Evolutionary conservation across 805 yeast species (phyloP).

Genomic region (Zygotorulaspora chibaensis): DNA sequence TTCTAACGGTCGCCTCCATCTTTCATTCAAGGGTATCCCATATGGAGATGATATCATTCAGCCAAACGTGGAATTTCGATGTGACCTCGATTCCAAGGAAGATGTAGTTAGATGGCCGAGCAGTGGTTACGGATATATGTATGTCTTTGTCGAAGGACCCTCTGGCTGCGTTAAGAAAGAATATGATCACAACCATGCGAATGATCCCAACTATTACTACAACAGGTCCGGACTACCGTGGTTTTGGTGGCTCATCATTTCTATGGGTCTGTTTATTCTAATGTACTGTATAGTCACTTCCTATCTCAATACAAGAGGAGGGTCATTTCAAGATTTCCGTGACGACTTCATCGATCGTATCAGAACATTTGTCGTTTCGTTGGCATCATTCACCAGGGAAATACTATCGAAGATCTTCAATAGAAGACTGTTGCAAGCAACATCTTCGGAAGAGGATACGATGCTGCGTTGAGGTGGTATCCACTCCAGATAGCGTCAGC

Average conservation of each 20-base stretch:
- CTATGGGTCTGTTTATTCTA: not conserved
- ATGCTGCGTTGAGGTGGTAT: conserved; percentile 56
- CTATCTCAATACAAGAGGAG: conserved; percentile 69
- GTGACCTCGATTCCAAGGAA: not conserved
- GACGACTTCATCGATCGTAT: conserved; percentile 71
- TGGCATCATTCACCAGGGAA: conserved; percentile 67
- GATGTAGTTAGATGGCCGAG: not conserved
- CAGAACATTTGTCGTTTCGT: conserved; percentile 49
- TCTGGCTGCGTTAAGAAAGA: conserved; percentile 22
- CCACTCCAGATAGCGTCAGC: not conserved
- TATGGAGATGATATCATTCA: not conserved
- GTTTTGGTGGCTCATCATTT: not conserved
- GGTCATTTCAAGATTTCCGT: conserved; percentile 60
- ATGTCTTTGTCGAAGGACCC: conserved; percentile 36
- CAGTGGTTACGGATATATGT: not conserved
- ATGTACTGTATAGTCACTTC: conserved; percentile 25
- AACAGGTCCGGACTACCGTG: not conserved
- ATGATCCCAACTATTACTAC: conserved; percentile 3
- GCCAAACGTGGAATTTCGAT: not conserved
- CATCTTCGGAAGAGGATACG: conserved; percentile 62
- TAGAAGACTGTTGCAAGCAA: not conserved
- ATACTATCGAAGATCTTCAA: conserved; percentile 63
- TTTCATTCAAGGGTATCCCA: not conserved
- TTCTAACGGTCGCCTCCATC: not conserved
- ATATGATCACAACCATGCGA: not conserved